phyloP scores from a whole-genome alignment of 345 rosid species.

The Populus ilicifolia region DNA sequence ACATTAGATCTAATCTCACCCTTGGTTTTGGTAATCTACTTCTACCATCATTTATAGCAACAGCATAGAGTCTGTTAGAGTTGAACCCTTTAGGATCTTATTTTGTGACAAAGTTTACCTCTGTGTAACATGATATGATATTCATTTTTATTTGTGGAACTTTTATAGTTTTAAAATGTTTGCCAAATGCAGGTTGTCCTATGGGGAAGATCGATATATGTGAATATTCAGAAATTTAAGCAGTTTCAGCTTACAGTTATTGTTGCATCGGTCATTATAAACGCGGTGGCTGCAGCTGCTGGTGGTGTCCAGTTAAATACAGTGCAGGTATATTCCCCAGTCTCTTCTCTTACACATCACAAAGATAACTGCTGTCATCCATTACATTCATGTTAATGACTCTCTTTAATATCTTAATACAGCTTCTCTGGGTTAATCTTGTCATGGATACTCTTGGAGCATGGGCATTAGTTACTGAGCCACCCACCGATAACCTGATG shows the following conservation, averaged over 20 bases:
- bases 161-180: not conserved
- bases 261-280: conserved; percentile 39
- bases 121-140: too few relatives aligned
- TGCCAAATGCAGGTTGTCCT: conserved; percentile 23
- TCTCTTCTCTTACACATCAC: too few relatives aligned
- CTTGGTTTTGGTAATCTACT: too few relatives aligned
- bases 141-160: not conserved
- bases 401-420: not conserved
- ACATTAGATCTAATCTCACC: not conserved
- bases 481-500: conserved; percentile 50
- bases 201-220: conserved; percentile 43
- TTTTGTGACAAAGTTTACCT: not conserved
- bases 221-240: conserved; percentile 43
- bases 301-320: conserved; percentile 33
- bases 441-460: conserved; percentile 59
- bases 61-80: too few relatives aligned
- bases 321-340: conserved; percentile 23
- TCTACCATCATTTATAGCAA: too few relatives aligned
- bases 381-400: not conserved
- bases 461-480: conserved; percentile 49
- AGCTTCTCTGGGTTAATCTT: conserved; percentile 54
- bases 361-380: too few relatives aligned
- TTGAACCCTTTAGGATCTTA: not conserved
- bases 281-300: conserved; percentile 32
- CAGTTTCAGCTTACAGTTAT: conserved; percentile 48